Percentiles rank a stretch among this genome's conserved stretches.
These are phyloP conservation scores for Stramenopiles sp. DNA, from an alignment of 352 stramenopile species.

Conservation along the genomic window DNA sequence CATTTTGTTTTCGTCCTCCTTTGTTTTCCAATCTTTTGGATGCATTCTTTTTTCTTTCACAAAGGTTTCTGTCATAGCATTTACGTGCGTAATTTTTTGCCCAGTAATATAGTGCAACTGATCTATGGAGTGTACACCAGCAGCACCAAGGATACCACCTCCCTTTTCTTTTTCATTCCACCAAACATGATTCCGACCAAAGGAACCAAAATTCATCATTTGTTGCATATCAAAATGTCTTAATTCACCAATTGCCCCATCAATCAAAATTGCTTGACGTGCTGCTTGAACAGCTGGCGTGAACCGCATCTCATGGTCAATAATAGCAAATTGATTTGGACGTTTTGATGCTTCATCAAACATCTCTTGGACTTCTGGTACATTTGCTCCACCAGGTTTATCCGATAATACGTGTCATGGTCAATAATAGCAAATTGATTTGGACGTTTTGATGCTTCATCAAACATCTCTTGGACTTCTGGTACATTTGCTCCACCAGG, in stretches of 20 bases:
- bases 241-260: not conserved
- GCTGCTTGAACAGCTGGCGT: not conserved
- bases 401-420: not conserved
- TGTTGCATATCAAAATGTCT: not conserved
- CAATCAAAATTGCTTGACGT: not conserved
- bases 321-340: not conserved
- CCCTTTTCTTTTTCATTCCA: not conserved
- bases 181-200: not conserved
- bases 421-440: not conserved
- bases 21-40: not conserved
- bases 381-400: not conserved
- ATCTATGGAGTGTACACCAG: not conserved
- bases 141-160: not conserved
- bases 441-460: not conserved
- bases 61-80: slow-evolving; percentile 1
- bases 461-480: not conserved
- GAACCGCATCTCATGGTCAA: not conserved
- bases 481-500: not conserved
- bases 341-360: not conserved
- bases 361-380: not conserved
- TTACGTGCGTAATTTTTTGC: not conserved
- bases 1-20: not conserved
- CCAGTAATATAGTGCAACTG: not conserved
- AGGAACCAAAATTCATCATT: not conserved
- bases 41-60: not conserved